Conservation (phyloP, 2,329 filamentous ascomycete genomes). For the Trichoderma pleuroti region DNA sequence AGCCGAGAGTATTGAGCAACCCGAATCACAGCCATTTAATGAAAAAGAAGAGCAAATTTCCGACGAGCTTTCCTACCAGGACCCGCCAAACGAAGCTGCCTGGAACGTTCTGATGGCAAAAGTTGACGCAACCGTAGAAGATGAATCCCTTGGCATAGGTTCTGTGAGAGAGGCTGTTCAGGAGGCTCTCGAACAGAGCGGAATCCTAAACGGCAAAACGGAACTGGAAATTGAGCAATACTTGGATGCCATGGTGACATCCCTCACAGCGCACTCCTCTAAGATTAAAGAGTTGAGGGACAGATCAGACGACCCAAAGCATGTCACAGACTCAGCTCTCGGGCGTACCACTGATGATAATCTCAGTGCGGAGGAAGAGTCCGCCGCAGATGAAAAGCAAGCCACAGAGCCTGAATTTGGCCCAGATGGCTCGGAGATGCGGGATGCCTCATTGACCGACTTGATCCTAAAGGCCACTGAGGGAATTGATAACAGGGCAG, state of each 20-base stretch:
- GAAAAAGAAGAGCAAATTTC: conserved; percentile 26
- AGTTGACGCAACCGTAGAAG: conserved; percentile 56
- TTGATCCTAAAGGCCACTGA: conserved; percentile 51
- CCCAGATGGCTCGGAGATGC: conserved; percentile 13
- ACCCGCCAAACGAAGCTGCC: conserved; percentile 35
- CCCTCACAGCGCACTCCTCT: conserved; percentile 39
- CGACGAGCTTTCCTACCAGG: conserved; percentile 21
- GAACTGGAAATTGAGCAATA: conserved; percentile 46
- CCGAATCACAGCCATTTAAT: conserved; percentile 23
- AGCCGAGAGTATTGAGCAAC: conserved; percentile 22
- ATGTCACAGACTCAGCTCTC: background rate
- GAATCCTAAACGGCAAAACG: conserved; percentile 45
- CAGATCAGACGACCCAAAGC: conserved; percentile 20
- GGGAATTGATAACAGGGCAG: conserved; percentile 39
- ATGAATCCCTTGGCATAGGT: conserved; percentile 51
- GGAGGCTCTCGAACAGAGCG: conserved; percentile 53
- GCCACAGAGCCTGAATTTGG: background rate
- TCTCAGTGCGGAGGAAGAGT: background rate
- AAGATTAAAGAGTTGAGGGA: conserved; percentile 26
- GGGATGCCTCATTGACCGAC: conserved; percentile 39
- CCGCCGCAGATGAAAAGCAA: background rate
- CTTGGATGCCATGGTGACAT: conserved; percentile 49
- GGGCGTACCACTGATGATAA: background rate
- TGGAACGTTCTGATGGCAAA: conserved; percentile 55
- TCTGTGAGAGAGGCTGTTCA: conserved; percentile 53